phyloP scores from a whole-genome alignment of 1,284 basidiomycete species.

The Kalmanozyma brasiliensis region DNA sequence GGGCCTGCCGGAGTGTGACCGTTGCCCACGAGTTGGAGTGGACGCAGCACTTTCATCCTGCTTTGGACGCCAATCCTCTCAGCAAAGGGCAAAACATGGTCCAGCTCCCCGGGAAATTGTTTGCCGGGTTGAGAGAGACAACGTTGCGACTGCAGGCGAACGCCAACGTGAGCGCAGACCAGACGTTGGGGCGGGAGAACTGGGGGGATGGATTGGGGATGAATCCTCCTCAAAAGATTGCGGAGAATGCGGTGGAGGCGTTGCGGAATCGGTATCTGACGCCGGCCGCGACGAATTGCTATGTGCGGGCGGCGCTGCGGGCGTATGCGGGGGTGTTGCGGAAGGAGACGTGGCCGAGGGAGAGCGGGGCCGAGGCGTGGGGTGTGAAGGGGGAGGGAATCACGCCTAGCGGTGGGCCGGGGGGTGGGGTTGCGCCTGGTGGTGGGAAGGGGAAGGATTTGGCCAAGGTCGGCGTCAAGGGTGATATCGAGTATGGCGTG shows the following conservation, averaged over 20 bases:
- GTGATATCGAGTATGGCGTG: slow-evolving; percentile 56
- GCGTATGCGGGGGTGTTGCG: slow-evolving; percentile 31
- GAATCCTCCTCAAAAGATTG: slow-evolving; percentile 42
- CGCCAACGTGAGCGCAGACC: background rate
- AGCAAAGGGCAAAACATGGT: slow-evolving; percentile 40
- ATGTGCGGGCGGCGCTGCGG: slow-evolving; percentile 42
- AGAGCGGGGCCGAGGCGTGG: slow-evolving; percentile 26
- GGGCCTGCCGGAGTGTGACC: slow-evolving; percentile 41
- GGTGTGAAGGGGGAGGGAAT: slow-evolving; percentile 23
- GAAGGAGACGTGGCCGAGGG: slow-evolving; percentile 36
- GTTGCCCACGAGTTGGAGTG: slow-evolving; percentile 53
- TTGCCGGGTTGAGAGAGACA: slow-evolving; percentile 38
- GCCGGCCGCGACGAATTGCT: slow-evolving; percentile 52
- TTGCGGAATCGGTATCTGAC: slow-evolving; percentile 50
- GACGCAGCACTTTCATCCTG: slow-evolving; percentile 62
- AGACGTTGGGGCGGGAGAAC: slow-evolving; percentile 1
- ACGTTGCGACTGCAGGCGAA: slow-evolving; percentile 15
- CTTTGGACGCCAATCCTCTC: slow-evolving; percentile 32
- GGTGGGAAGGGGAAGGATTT: slow-evolving; percentile 47
- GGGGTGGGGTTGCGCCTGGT: slow-evolving; percentile 37
- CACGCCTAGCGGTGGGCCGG: slow-evolving; percentile 23
- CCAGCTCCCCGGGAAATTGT: slow-evolving; percentile 38
- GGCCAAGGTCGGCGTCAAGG: slow-evolving; percentile 26
- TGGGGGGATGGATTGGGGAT: no score
- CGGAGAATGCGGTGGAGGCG: slow-evolving; percentile 40